Evolutionary conservation across 805 yeast genomes (phyloP).

Genomic region (Vanderwaltozyma polyspora): DNA sequence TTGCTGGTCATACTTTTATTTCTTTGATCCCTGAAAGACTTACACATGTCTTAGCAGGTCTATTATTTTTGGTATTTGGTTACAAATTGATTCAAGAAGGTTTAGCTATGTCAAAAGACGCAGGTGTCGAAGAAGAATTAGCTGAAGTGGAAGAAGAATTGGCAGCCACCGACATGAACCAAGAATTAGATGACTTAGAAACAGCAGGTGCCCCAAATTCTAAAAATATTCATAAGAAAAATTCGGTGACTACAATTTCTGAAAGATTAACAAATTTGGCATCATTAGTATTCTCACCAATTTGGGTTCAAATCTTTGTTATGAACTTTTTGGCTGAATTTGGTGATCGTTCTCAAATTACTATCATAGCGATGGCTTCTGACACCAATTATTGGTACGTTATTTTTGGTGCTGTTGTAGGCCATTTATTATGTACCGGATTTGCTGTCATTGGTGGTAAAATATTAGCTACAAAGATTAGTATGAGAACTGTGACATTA

Average conservation of each 20-base stretch:
- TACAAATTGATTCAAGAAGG: constrained; percentile 70
- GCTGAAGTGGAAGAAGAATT: constrained; percentile 96
- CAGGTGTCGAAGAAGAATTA: constrained; percentile 89
- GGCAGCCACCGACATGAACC: constrained; percentile 47
- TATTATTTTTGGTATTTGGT: constrained; percentile 76
- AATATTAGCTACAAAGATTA: constrained; percentile 74
- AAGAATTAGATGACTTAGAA: constrained; percentile 46
- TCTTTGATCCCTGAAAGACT: constrained; percentile 64
- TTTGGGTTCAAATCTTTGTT: constrained; percentile 86
- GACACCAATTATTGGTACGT: constrained; percentile 87
- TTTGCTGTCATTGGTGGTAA: constrained; percentile 93
- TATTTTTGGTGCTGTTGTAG: constrained; percentile 77
- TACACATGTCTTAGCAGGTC: constrained; percentile 74
- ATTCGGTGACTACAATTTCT: constrained; percentile 9
- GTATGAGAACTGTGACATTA: constrained; percentile 83
- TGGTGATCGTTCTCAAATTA: constrained; percentile 98
- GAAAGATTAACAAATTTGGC: constrained; percentile 44
- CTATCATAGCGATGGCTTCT: constrained; percentile 97
- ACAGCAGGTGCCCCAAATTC: constrained; percentile 30
- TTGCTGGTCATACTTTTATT: constrained; percentile 88
- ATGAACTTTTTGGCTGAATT: constrained; percentile 98
- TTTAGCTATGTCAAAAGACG: constrained; percentile 60
- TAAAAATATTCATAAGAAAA: constrained; percentile 4
- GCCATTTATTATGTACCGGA: constrained; percentile 79
- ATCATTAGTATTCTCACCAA: constrained; percentile 63